Conservation (phyloP, 352 stramenopile species). For the Pythium dissimile region DNA sequence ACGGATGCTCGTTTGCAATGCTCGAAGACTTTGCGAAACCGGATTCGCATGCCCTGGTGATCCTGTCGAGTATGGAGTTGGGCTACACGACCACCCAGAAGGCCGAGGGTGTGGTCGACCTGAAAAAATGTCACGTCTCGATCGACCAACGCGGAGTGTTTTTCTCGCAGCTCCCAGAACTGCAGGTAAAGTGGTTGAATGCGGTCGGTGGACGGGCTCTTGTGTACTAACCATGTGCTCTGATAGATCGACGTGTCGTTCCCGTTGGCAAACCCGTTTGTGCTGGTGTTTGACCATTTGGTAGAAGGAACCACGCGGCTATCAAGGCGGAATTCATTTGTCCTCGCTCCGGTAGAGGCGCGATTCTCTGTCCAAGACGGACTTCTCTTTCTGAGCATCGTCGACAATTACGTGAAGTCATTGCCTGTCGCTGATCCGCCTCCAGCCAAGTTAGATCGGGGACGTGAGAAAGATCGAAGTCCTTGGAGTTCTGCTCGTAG, state of each 20-base stretch:
- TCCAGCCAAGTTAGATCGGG: conserved; percentile 6
- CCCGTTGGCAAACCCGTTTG: conserved; percentile 76
- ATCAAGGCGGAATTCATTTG: conserved; percentile 71
- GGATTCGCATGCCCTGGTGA: conserved; percentile 69
- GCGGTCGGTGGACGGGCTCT: too few species aligned
- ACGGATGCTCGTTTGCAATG: conserved; percentile 71
- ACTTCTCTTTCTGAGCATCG: conserved; percentile 79
- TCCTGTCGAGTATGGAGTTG: conserved; percentile 65
- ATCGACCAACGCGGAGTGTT: conserved; percentile 80
- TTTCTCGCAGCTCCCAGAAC: conserved; percentile 81
- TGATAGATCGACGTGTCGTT: conserved; percentile 84
- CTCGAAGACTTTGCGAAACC: conserved; percentile 76
- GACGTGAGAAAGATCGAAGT: not conserved
- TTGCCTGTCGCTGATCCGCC: not conserved
- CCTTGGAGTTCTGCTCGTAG: conserved; percentile 4
- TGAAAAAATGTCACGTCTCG: conserved; percentile 80
- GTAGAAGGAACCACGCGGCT: conserved; percentile 53
- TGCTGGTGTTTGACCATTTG: conserved; percentile 80
- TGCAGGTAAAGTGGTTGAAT: conserved; percentile 50
- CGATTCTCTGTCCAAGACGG: conserved; percentile 86
- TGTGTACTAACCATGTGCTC: too few species aligned
- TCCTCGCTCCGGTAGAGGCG: conserved; percentile 76
- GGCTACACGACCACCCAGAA: conserved; percentile 67
- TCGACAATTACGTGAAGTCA: conserved; percentile 80
- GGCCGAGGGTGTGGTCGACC: conserved; percentile 43